These are phyloP conservation scores for Zygosaccharomyces lentus DNA, from an alignment of 805 yeast genomes.

Conservation along the genomic window DNA sequence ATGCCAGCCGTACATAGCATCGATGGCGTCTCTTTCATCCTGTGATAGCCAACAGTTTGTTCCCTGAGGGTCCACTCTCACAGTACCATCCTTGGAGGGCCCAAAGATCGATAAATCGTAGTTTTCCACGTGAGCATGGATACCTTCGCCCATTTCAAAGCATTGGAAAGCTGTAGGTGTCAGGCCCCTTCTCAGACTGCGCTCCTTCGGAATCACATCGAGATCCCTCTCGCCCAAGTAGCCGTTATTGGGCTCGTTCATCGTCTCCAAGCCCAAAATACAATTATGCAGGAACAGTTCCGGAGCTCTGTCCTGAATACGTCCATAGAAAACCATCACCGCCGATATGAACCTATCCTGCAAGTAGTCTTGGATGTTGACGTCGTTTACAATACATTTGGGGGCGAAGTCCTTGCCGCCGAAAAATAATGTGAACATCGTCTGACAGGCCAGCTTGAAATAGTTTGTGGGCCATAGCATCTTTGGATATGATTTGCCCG, in stretches of 20 bases:
- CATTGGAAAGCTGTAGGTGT: slow-evolving; percentile 79
- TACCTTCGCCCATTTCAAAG: slow-evolving; percentile 74
- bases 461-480: slow-evolving; percentile 95
- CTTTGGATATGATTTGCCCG: slow-evolving; percentile 57
- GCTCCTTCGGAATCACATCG: slow-evolving; percentile 49
- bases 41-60: slow-evolving; percentile 61
- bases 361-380: slow-evolving; percentile 72
- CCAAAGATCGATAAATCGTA: slow-evolving; percentile 74
- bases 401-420: slow-evolving; percentile 78
- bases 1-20: slow-evolving; percentile 64
- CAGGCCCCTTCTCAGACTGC: slow-evolving; percentile 69
- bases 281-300: slow-evolving; percentile 43
- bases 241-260: slow-evolving; percentile 85
- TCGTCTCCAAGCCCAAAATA: slow-evolving; percentile 67
- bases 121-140: slow-evolving; percentile 58
- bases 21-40: slow-evolving; percentile 42
- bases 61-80: slow-evolving; percentile 62
- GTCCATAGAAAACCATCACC: slow-evolving; percentile 43
- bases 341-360: slow-evolving; percentile 61
- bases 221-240: slow-evolving; percentile 61
- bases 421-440: slow-evolving; percentile 84
- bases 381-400: slow-evolving; percentile 61
- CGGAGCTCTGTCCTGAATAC: slow-evolving; percentile 41
- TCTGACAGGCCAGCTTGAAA: slow-evolving; percentile 63
- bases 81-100: slow-evolving; percentile 59